These are phyloP conservation scores for Chenopodium berlandieri DNA, from an alignment of 148 eudicot species.

Conservation along the genomic window DNA sequence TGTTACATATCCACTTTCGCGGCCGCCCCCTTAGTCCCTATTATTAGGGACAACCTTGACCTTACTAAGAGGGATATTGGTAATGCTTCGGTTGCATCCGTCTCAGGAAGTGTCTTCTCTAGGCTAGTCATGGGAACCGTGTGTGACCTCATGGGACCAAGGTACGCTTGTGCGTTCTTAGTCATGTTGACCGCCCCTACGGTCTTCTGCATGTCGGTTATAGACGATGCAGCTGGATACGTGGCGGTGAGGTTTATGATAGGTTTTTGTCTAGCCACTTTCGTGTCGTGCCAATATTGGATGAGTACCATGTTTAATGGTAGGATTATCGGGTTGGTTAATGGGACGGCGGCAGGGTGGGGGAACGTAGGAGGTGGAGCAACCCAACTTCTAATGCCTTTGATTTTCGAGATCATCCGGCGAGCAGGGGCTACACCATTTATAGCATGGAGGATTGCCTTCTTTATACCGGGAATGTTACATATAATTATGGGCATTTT, in stretches of 20 bases:
- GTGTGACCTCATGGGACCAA: slow-evolving; percentile 42
- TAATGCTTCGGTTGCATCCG: slow-evolving; percentile 42
- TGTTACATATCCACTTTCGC: slow-evolving; percentile 44
- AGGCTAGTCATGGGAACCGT: slow-evolving; percentile 42
- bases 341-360: slow-evolving; percentile 64
- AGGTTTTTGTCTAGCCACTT: slow-evolving; percentile 41
- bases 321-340: slow-evolving; percentile 43
- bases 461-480: slow-evolving; percentile 46
- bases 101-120: slow-evolving; percentile 38
- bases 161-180: slow-evolving; percentile 40
- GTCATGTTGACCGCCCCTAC: slow-evolving; percentile 39
- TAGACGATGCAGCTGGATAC: slow-evolving; percentile 30
- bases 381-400: slow-evolving; percentile 56
- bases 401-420: slow-evolving; percentile 36
- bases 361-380: slow-evolving; percentile 61
- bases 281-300: slow-evolving; percentile 55
- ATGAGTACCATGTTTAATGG: slow-evolving; percentile 63
- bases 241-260: slow-evolving; percentile 45
- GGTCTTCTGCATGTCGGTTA: slow-evolving; percentile 41
- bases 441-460: slow-evolving; percentile 60
- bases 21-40: slow-evolving; percentile 44
- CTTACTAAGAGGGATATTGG: slow-evolving; percentile 37
- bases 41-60: slow-evolving; percentile 39
- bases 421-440: slow-evolving; percentile 33
- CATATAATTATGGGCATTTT: slow-evolving; percentile 43